Evolutionary conservation across 352 stramenopile species (phyloP).

Genomic region (Globisporangium takayamanum): DNA sequence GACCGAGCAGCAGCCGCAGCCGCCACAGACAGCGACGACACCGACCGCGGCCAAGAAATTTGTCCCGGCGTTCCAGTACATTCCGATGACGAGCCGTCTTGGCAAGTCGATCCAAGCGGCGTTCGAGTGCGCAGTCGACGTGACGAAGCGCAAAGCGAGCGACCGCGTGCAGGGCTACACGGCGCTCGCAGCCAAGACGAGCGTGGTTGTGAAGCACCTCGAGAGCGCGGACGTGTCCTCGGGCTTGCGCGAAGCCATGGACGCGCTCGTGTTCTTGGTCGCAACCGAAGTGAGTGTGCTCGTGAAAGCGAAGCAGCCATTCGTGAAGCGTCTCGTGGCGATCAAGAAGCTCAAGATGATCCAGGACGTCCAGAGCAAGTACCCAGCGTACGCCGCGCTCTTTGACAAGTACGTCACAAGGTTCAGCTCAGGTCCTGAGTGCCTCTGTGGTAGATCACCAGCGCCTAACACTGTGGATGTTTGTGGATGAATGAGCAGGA

Average conservation of each 20-base stretch:
- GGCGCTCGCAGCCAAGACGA: constrained; percentile 4
- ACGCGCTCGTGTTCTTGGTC: constrained; percentile 6
- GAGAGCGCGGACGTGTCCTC: constrained; percentile 3
- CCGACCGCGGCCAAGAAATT: constrained; percentile 7
- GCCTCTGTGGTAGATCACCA: no score
- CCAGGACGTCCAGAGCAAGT: constrained; percentile 14
- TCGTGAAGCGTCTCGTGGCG: constrained; percentile 8
- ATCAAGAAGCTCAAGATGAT: constrained; percentile 11
- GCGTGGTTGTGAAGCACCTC: constrained; percentile 9
- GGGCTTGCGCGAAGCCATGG: constrained; percentile 6
- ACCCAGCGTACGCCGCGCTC: constrained; percentile 1
- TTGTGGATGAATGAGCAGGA: constrained; percentile 4
- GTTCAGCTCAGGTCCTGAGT: no score
- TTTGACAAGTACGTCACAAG: constrained; percentile 12
- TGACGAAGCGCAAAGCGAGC: constrained; percentile 12
- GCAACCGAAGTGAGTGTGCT: constrained; percentile 5
- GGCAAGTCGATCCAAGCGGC: constrained; percentile 8
- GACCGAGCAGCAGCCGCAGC: constrained; percentile 3
- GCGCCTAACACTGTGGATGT: no score
- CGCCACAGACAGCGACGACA: background rate
- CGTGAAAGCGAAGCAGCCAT: constrained; percentile 11
- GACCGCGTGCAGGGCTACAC: constrained; percentile 12
- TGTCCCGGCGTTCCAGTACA: constrained; percentile 3
- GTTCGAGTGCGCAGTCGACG: constrained; percentile 5
- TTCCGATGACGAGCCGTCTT: background rate